A percentile compares a stretch with the other conserved stretches of the same genome.
phyloP scores from a whole-genome alignment of 2,329 filamentous ascomycete species.

The Xylaria polymorpha region DNA sequence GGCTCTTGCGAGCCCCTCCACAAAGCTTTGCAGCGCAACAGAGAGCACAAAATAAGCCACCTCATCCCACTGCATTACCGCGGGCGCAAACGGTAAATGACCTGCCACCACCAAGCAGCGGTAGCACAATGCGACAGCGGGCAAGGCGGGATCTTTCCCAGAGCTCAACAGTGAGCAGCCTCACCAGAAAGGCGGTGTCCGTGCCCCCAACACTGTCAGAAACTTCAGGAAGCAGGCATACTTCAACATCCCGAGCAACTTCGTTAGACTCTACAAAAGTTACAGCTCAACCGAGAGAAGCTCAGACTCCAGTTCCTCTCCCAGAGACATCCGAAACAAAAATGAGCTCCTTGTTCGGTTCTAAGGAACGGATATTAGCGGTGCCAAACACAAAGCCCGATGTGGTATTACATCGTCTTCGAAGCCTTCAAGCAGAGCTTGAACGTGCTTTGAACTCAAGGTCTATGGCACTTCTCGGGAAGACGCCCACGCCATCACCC shows the following conservation, averaged over 20 bases:
- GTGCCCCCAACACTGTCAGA: conserved; percentile 32
- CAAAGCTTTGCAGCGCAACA: conserved; percentile 77
- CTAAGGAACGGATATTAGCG: conserved; percentile 61
- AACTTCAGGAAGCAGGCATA: conserved; percentile 20
- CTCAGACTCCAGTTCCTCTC: conserved; percentile 23
- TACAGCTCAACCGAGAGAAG: conserved; percentile 28
- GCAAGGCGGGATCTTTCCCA: conserved; percentile 45
- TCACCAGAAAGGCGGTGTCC: conserved; percentile 39
- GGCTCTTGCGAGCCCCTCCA: conserved; percentile 64
- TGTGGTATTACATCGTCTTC: conserved; percentile 66
- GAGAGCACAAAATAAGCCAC: conserved; percentile 65
- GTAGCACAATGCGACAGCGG: conserved; percentile 48
- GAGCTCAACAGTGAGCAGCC: conserved; percentile 44
- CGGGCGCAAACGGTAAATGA: conserved; percentile 52
- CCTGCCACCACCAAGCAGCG: conserved; percentile 48
- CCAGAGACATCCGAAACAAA: conserved; percentile 27
- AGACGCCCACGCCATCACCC: conserved; percentile 65
- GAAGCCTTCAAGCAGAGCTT: conserved; percentile 68
- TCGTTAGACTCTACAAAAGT: conserved; percentile 24
- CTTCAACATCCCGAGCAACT: conserved; percentile 25
- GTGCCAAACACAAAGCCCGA: conserved; percentile 69
- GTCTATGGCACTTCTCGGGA: conserved; percentile 69
- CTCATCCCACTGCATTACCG: conserved; percentile 42
- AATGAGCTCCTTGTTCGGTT: conserved; percentile 64
- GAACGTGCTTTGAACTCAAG: conserved; percentile 72